These are phyloP conservation scores for Blastomyces emzantsi DNA, from an alignment of 2,329 filamentous ascomycete genomes.

Conservation along the genomic window DNA sequence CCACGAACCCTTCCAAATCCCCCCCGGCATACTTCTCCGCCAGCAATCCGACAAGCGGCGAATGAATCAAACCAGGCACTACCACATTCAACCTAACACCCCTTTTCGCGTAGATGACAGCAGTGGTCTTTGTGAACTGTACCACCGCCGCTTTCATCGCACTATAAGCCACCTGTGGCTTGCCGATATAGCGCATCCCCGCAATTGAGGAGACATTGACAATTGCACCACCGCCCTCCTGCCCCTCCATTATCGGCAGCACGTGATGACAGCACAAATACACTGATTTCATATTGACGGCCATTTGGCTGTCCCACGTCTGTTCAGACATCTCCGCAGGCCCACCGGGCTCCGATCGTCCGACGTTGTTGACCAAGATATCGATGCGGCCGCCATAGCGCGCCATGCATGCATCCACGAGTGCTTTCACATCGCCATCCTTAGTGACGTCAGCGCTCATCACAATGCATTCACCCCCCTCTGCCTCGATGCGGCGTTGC, in stretches of 20 bases:
- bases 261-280: slow-evolving; percentile 47
- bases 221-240: slow-evolving; percentile 34
- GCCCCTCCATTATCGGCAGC: slow-evolving; percentile 47
- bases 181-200: slow-evolving; percentile 44
- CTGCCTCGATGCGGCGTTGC: slow-evolving; percentile 30
- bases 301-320: slow-evolving; percentile 45
- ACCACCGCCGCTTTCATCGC: slow-evolving; percentile 45
- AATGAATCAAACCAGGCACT: slow-evolving; percentile 50
- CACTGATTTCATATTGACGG: slow-evolving; percentile 49
- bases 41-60: slow-evolving; percentile 42
- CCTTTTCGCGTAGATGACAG: slow-evolving; percentile 34
- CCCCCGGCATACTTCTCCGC: slow-evolving; percentile 39
- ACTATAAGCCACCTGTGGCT: slow-evolving; percentile 48
- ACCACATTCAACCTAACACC: slow-evolving; percentile 46
- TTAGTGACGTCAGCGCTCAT: slow-evolving; percentile 46
- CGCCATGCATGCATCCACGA: slow-evolving; percentile 45
- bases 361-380: slow-evolving; percentile 54
- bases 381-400: slow-evolving; percentile 48
- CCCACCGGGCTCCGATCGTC: slow-evolving; percentile 46
- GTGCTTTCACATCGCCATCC: slow-evolving; percentile 42
- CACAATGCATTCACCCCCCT: slow-evolving; percentile 31
- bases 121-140: slow-evolving; percentile 43
- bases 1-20: slow-evolving; percentile 43
- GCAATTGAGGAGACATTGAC: slow-evolving; percentile 46
- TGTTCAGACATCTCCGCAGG: slow-evolving; percentile 43